Evolutionary conservation across 768 basidiomycete species (phyloP).

Genomic region (Tulasnella sp.): DNA sequence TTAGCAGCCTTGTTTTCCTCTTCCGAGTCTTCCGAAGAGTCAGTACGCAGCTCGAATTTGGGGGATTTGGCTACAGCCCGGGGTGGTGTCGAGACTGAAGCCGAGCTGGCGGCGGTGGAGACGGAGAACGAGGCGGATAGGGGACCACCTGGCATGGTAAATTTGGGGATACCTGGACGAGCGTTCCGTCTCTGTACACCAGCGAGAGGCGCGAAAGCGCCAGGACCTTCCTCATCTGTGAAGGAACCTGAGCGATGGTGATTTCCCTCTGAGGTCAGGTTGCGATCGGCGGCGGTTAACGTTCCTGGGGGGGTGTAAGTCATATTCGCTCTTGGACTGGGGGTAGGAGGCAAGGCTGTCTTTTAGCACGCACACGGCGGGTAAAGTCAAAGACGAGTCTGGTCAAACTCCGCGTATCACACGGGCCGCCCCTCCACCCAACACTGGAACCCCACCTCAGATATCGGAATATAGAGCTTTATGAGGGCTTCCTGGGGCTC

Average conservation of each 20-base stretch:
- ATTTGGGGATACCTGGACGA: slow-evolving; percentile 2
- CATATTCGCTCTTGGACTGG: neutral
- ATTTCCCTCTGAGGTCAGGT: neutral
- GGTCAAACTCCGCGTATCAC: too few species aligned
- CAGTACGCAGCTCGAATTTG: slow-evolving; percentile 14
- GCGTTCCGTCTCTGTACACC: slow-evolving; percentile 8
- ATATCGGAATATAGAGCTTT: too few species aligned
- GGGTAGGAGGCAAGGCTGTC: too few species aligned
- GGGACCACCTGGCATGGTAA: neutral
- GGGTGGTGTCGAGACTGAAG: neutral
- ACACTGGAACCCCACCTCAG: too few species aligned
- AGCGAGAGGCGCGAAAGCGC: slow-evolving; percentile 16
- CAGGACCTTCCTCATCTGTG: slow-evolving; percentile 16
- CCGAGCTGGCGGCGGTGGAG: neutral
- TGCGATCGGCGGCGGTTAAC: neutral
- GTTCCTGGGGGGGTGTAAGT: slow-evolving; percentile 8
- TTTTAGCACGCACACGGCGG: too few species aligned
- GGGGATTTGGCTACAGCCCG: slow-evolving; percentile 7
- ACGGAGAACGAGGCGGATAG: neutral
- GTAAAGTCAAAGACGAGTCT: too few species aligned
- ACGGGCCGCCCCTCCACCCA: too few species aligned
- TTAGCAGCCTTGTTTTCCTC: slow-evolving; percentile 10
- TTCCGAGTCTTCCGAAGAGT: slow-evolving; percentile 12
- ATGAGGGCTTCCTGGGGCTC: too few species aligned
- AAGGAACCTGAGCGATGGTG: slow-evolving; percentile 10